phyloP scores from a whole-genome alignment of 176 grass and related monocot species.

The Microstegium vimineum region DNA sequence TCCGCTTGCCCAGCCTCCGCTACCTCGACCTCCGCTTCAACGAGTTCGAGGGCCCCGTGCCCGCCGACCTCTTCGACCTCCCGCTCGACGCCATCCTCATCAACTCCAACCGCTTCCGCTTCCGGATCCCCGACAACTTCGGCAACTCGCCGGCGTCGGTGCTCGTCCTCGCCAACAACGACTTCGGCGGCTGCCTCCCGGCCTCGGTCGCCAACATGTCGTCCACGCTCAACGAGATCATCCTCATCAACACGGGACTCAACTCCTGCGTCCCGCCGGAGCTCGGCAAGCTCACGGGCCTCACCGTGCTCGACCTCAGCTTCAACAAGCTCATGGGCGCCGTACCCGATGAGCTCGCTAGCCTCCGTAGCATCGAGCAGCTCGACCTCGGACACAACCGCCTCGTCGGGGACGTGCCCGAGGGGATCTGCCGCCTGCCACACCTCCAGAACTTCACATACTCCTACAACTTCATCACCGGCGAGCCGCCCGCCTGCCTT shows the following conservation, averaged over 20 bases:
- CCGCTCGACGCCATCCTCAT: slow-evolving; percentile 75
- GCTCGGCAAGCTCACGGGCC: slow-evolving; percentile 43
- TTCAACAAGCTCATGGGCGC: slow-evolving; percentile 65
- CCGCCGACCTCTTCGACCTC: slow-evolving; percentile 54
- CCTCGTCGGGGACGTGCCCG: slow-evolving; percentile 56
- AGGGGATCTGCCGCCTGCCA: slow-evolving; percentile 60
- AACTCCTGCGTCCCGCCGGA: slow-evolving; percentile 65
- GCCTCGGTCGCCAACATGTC: slow-evolving; percentile 81
- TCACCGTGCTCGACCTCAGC: slow-evolving; percentile 80
- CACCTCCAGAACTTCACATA: slow-evolving; percentile 74
- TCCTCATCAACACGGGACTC: slow-evolving; percentile 71
- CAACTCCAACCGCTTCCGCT: slow-evolving; percentile 75
- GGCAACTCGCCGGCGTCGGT: slow-evolving; percentile 82
- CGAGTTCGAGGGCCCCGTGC: slow-evolving; percentile 76
- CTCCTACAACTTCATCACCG: slow-evolving; percentile 74
- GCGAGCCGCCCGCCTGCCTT: slow-evolving; percentile 56
- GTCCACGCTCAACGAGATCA: slow-evolving; percentile 63
- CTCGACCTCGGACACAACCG: slow-evolving; percentile 71
- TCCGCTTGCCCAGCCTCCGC: slow-evolving; percentile 31
- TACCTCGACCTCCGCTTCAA: slow-evolving; percentile 77
- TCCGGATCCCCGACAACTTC: slow-evolving; percentile 75
- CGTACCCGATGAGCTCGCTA: slow-evolving; percentile 49
- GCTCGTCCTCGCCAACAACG: slow-evolving; percentile 81
- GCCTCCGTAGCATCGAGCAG: slow-evolving; percentile 52
- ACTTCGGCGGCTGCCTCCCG: slow-evolving; percentile 70